Evolutionary conservation across 371 early-diverging fungal genomes (phyloP).

Genomic region (Parasitella parasitica): DNA sequence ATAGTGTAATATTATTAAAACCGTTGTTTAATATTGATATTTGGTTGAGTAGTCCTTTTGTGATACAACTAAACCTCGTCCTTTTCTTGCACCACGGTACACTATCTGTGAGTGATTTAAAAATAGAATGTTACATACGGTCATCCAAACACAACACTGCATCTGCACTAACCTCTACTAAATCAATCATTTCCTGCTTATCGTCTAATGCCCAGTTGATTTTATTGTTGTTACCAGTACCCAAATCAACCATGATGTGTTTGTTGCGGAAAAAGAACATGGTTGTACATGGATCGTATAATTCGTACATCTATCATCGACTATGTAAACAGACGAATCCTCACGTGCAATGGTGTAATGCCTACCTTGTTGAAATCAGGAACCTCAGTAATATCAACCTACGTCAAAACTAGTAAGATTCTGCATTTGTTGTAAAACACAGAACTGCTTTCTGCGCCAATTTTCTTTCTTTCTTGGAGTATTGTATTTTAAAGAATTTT

Average conservation of each 20-base stretch:
- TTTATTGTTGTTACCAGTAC: constrained; percentile 99
- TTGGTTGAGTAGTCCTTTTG: constrained; percentile 97
- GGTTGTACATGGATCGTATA: constrained; percentile 95
- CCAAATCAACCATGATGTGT: constrained; percentile 97
- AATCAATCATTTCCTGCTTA: constrained; percentile 86
- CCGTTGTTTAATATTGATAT: constrained; percentile 77
- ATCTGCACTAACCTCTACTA: constrained; percentile 65
- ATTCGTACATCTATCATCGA: constrained; percentile 95
- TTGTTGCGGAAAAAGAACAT: constrained; percentile 96
- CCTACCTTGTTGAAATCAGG: constrained; percentile 88
- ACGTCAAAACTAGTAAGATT: neutral
- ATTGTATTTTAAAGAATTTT: neutral
- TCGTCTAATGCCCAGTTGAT: constrained; percentile 95
- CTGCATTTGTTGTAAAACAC: neutral
- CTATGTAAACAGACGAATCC: no score
- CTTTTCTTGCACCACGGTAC: constrained; percentile 92
- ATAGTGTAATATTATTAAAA: neutral
- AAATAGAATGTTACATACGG: neutral
- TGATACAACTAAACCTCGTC: constrained; percentile 92
- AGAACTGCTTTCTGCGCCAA: neutral
- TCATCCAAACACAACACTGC: neutral
- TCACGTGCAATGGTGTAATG: no score
- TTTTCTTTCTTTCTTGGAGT: neutral
- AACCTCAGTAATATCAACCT: constrained; percentile 80
- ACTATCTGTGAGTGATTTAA: constrained; percentile 56